Evolutionary conservation across 129 eudicot species (phyloP), one percentile per base, ranked within the genome.

Genomic region (Artemisia annua): DNA sequence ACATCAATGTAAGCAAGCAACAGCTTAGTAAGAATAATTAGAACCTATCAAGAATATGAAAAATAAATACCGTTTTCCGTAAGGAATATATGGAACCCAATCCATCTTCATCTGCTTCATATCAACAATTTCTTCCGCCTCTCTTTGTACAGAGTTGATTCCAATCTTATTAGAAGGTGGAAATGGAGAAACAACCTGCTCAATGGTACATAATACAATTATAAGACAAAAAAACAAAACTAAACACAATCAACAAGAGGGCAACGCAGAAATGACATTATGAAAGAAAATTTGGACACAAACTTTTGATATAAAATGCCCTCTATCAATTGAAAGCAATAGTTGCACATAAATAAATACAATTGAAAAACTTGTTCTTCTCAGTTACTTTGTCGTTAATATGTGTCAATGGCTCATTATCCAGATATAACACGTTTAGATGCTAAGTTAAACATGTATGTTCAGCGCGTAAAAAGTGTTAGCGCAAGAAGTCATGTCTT

Each of bases 71-170:
- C 95, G 75, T 17, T 87, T 85, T 49, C 86, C 96, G 49, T 87
- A 77, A 12, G 98, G 96, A 57, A 92, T 84, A 76, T 89, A 92
- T 16, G 98, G 98, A 59, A 92, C 88, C 98, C 98, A 89, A 65
- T 89, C 98, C 96, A 92, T 89, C 78, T 92, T 92, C 98, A 92
- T 92, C 65, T 79, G 87, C 83, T 87, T 92, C 98, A 92, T 92
- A 57, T 95, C 95, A 54, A 92, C 56, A 74, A 92, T 92, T 80
- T 89, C 95, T 80, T 89, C 96, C 39, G 82, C 67, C 82, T 87
- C 98, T 76, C 89, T 87, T 80, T 92, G 98, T 13, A 92, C 92
- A 9, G 98, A 92, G 72, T 83, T 89, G 10, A 83, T 75, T 48
- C 94, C 97, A 69, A 92, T 89, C 79, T 92, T 92, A 75, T 92